Conservation (phyloP, 1,284 basidiomycete species). For the Sporisorium reilianum region DNA sequence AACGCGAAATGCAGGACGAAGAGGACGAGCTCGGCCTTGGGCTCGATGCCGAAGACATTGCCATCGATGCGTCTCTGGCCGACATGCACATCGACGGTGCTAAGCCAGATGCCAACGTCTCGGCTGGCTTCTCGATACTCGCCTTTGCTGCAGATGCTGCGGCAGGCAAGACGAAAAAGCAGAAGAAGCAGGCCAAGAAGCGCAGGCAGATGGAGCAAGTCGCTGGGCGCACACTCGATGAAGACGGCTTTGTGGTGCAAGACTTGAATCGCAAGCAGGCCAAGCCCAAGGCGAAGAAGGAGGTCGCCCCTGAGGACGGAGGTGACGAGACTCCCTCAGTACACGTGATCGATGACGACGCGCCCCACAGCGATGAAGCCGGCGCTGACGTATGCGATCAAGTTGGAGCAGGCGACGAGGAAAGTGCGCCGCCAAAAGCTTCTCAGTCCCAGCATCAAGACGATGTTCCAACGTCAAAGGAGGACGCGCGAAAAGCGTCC, state of each 20-base stretch:
- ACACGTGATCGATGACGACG: conserved; percentile 33
- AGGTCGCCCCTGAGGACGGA: background rate
- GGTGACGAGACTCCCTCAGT: conserved; percentile 7
- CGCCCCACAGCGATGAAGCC: background rate
- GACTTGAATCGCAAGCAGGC: conserved; percentile 40
- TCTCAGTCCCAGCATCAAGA: background rate
- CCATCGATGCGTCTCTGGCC: conserved; percentile 33
- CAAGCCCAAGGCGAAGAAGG: conserved; percentile 18
- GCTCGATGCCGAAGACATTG: conserved; percentile 32
- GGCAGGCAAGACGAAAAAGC: conserved; percentile 55
- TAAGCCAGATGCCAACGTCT: conserved; percentile 16
- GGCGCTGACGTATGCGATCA: conserved; percentile 20
- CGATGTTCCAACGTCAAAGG: background rate
- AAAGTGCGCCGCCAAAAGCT: conserved; percentile 19
- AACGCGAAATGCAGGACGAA: conserved; percentile 81
- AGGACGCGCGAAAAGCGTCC: background rate
- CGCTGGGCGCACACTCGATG: conserved; percentile 32
- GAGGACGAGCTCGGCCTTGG: conserved; percentile 76
- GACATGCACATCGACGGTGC: conserved; percentile 32
- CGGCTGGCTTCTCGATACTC: conserved; percentile 49
- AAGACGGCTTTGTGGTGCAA: conserved; percentile 50
- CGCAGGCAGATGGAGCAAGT: conserved; percentile 48
- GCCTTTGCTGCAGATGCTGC: conserved; percentile 20
- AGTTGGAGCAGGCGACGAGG: conserved; percentile 28
- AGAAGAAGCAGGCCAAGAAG: conserved; percentile 59